A percentile compares a stretch with the other conserved stretches of the same genome.
These are phyloP conservation scores for Coemansia sp. DNA, from an alignment of 192 early-diverging fungal genomes.

Conservation along the genomic window DNA sequence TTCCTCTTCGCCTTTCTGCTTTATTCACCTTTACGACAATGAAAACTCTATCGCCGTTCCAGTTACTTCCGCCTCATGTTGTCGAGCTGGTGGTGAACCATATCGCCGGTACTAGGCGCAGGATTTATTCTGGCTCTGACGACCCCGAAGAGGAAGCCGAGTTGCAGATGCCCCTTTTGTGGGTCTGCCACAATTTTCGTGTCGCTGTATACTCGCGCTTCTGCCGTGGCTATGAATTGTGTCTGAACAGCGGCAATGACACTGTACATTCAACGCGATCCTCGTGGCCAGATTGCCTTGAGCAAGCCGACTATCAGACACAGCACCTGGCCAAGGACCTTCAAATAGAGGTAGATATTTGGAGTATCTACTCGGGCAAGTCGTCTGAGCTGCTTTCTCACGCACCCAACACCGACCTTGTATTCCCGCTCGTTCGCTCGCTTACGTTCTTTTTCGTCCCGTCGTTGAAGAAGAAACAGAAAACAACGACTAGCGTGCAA, in stretches of 20 bases:
- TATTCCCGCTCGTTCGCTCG: constrained; percentile 1
- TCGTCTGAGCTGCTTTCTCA: background rate
- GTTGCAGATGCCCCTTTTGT: constrained; percentile 4
- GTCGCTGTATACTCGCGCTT: constrained; percentile 4
- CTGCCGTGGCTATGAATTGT: background rate
- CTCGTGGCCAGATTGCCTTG: background rate
- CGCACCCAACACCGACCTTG: background rate
- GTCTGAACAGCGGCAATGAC: background rate
- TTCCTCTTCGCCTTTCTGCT: background rate
- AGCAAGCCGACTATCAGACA: background rate
- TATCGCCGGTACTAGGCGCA: background rate
- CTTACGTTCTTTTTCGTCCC: background rate
- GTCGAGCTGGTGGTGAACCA: constrained; percentile 10
- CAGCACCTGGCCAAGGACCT: constrained; percentile 7
- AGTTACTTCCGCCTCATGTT: background rate
- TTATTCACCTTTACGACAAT: background rate
- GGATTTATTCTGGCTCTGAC: background rate
- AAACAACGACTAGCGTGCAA: background rate
- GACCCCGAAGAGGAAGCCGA: background rate
- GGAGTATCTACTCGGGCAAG: constrained; percentile 8
- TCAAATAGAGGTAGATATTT: background rate
- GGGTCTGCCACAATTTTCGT: constrained; percentile 10
- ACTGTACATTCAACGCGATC: background rate
- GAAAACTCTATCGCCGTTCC: background rate
- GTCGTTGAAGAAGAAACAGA: background rate